Evolutionary conservation across 2,329 filamentous ascomycete genomes (phyloP), one percentile per base, ranked within the genome.

Genomic region (Fusarium scirpi): DNA sequence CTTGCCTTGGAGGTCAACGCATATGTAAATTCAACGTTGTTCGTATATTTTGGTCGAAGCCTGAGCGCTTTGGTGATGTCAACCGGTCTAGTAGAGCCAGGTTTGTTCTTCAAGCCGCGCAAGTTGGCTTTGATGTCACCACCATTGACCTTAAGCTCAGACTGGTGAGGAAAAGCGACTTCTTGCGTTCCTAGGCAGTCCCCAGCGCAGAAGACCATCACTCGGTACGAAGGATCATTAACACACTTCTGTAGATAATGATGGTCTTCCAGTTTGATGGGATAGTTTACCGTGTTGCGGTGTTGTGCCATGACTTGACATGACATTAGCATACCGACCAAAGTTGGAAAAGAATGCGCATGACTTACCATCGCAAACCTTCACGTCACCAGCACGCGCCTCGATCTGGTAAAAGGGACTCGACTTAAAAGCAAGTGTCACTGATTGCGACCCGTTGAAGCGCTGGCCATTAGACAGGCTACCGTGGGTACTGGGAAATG

Each of bases 71-170:
- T 84, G 10, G 96, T 99, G 67, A 99, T 92, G 80, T 99, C 96
- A 48, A 93, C 94, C 10, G 96, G 96, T 75, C 94, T 90, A 43
- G 96, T 99, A 46, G 96, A 97, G 24, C 96, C 96, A 9, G 95
- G 93, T 79, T 96, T 97, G 79, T 97, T 98, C 82, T 99, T 99
- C 67, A 99, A 82, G 7, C 96, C 96, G 72, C 96, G 92, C 72
- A 97, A 86, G 78, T 98, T 99, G n/a, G 92, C 91, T 80, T 95
- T 96, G 72, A 98, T 87, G 61, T 98, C 94, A 34, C 92, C 92
- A 12, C 90, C 87, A 74, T 99, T 99, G 59, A 97, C 89, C 78
- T 94, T 95, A 61, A 99, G 86, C 78, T 99, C 96, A 32, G 96
- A 92, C 81, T 98, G 94, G 74, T 95, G 90, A 3, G 96, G 96